Base-by-base conservation (phyloP, 352 stramenopile genomes). In the Plasmopara viticola region DNA sequence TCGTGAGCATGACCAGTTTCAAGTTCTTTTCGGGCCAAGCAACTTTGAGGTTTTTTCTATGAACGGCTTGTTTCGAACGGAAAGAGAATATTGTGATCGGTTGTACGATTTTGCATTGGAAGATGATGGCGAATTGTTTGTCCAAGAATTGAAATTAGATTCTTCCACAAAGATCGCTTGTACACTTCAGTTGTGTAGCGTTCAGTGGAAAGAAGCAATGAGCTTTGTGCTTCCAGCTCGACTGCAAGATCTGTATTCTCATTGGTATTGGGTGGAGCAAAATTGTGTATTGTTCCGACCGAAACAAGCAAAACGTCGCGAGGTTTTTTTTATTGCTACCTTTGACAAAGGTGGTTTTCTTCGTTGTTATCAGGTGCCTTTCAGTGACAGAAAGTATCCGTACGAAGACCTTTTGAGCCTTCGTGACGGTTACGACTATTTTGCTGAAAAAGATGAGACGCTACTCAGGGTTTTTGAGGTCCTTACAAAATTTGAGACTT, bases 221-320 rank as follows among this genome's bases (percentile, higher is more conserved):
- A 17, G n/a, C 2, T 3, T 33, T 4, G 15, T 37, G 2, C 58
- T 82, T 31, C 73, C 73, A 48, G 14, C 48, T 13, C 56, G 56
- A 39, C 40, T 84, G 3, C 6, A 34, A 9, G 9, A 64, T 7
- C 20, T 85, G 18, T 70, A 82, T 39, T 75, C 62, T 0, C 62
- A 80, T 5, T 84, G 76, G 73, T 74, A 72, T 15, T 85, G 71
- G 69, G 42, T 78, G 9, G 62, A 84, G 5, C 3, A 58, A 8
- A 53, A 64, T 0, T 77, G 64, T 34, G 57, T 87, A 4, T 15
- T 85, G 0, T 62, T 82, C 6, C 61, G 69, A 20, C 56, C 66
- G 4, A 62, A 43, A 3, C 30, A 35, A 2, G 55, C 66, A 1
- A 65, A 58, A 2, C 14, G 17, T 35, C 65, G 48, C 9, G 17